A percentile compares a stretch with the other conserved stretches of the same genome.
These are phyloP conservation scores for Aspergillus sp. DNA, from an alignment of 2,329 filamentous ascomycete species.

Conservation along the genomic window DNA sequence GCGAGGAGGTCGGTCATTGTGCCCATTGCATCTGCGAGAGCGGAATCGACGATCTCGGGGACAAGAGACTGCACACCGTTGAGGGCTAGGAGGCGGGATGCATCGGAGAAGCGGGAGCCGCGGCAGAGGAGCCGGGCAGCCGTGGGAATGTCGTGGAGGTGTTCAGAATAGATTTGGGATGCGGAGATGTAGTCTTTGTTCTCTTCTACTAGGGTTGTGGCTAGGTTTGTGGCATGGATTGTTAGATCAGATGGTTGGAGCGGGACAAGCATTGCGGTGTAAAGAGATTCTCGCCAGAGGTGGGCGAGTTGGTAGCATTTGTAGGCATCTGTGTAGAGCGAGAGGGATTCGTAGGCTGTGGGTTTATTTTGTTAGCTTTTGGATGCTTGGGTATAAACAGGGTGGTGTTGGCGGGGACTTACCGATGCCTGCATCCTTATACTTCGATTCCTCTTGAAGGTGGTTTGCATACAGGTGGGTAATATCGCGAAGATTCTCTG, in stretches of 20 bases:
- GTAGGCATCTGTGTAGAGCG: constrained; percentile 71
- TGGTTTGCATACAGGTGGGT: constrained; percentile 77
- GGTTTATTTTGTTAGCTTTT: background rate
- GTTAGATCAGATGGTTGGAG: constrained; percentile 60
- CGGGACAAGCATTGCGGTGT: constrained; percentile 69
- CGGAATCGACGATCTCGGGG: constrained; percentile 68
- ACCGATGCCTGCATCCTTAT: constrained; percentile 79
- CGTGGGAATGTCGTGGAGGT: constrained; percentile 69
- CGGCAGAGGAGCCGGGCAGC: constrained; percentile 81
- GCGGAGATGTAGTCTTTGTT: constrained; percentile 80
- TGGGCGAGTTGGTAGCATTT: constrained; percentile 81
- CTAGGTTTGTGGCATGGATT: constrained; percentile 71
- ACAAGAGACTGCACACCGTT: constrained; percentile 64
- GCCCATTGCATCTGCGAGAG: constrained; percentile 76
- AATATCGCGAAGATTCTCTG: constrained; percentile 63
- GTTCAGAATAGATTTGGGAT: constrained; percentile 76
- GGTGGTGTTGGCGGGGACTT: constrained; percentile 13
- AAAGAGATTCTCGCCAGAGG: constrained; percentile 88
- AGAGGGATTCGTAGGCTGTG: constrained; percentile 77
- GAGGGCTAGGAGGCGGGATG: constrained; percentile 72
- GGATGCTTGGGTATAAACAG: background rate
- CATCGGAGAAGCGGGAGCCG: constrained; percentile 83
- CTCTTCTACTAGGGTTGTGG: constrained; percentile 73
- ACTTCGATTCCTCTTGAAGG: constrained; percentile 71
- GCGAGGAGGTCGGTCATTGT: constrained; percentile 87